phyloP scores from a whole-genome alignment of 2,329 filamentous ascomycete species.

The Cryphonectria radicalis region DNA sequence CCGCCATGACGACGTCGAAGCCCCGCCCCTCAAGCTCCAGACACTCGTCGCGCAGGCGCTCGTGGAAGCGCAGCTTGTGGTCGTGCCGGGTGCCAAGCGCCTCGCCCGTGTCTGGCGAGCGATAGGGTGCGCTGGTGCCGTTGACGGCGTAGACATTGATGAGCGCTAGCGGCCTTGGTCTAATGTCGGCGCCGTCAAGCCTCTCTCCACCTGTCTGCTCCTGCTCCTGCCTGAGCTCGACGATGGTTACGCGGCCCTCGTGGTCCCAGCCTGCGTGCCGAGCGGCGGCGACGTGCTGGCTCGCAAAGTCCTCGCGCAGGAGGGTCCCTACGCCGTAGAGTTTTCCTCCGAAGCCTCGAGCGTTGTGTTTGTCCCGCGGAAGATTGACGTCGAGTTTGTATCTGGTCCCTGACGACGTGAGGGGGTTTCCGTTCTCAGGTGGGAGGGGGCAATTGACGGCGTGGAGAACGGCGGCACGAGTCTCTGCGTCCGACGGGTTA shows the following conservation, averaged over 20 bases:
- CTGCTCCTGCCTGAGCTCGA: slow-evolving; percentile 41
- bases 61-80: slow-evolving; percentile 54
- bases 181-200: background rate
- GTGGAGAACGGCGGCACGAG: slow-evolving; percentile 26
- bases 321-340: slow-evolving; percentile 58
- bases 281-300: slow-evolving; percentile 36
- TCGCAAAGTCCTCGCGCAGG: slow-evolving; percentile 48
- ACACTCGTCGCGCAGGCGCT: slow-evolving; percentile 49
- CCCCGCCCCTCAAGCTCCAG: slow-evolving; percentile 45
- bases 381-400: slow-evolving; percentile 47
- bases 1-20: slow-evolving; percentile 51
- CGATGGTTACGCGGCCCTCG: slow-evolving; percentile 55
- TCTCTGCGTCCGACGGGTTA: slow-evolving; percentile 23
- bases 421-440: slow-evolving; percentile 14
- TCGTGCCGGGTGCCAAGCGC: slow-evolving; percentile 53
- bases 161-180: slow-evolving; percentile 43
- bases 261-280: slow-evolving; percentile 53
- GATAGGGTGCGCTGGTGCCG: slow-evolving; percentile 52
- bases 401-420: slow-evolving; percentile 11
- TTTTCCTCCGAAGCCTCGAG: slow-evolving; percentile 52
- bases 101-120: slow-evolving; percentile 46
- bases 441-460: slow-evolving; percentile 32
- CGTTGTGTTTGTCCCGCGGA: slow-evolving; percentile 54
- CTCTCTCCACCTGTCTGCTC: background rate
- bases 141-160: slow-evolving; percentile 60